A percentile compares a stretch with the other conserved stretches of the same genome.
These are phyloP conservation scores for Phytophthora cactorum DNA, from an alignment of 352 stramenopile species.

Conservation along the genomic window DNA sequence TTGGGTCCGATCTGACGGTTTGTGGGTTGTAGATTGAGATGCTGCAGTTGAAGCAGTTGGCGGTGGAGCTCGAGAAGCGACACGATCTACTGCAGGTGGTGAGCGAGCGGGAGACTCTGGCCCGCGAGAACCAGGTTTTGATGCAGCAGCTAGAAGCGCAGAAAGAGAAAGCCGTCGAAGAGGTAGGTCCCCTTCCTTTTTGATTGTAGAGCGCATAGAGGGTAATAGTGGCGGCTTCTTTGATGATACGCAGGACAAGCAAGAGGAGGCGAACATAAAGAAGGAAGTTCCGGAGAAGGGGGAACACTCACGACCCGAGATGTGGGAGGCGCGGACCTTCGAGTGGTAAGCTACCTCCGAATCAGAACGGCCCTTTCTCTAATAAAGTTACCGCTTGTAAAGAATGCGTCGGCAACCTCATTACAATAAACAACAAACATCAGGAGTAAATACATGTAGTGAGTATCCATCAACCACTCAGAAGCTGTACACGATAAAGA, in stretches of 20 bases:
- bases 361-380: not conserved
- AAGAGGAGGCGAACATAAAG: constrained; percentile 17
- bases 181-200: constrained; percentile 17
- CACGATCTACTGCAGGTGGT: constrained; percentile 37
- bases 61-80: constrained; percentile 38
- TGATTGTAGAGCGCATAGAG: not conserved
- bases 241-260: constrained; percentile 8
- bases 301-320: constrained; percentile 10
- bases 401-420: no score
- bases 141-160: constrained; percentile 31
- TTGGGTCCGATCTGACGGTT: not conserved
- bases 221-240: constrained; percentile 13
- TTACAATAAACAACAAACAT: no score
- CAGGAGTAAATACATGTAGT: constrained; percentile 2
- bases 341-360: constrained; percentile 32
- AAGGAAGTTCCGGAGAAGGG: constrained; percentile 4
- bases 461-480: not conserved
- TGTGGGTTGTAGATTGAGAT: constrained; percentile 39
- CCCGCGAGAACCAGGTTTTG: constrained; percentile 31
- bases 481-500: no score
- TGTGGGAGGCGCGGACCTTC: constrained; percentile 38
- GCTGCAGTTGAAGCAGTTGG: constrained; percentile 44
- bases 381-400: constrained; percentile 19
- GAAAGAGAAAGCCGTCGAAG: constrained; percentile 15
- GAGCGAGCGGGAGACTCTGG: constrained; percentile 28